Evolutionary conservation across 257 asterid species (phyloP), one percentile per base, ranked within the genome.

Genomic region (Paraleonurus japonicus): DNA sequence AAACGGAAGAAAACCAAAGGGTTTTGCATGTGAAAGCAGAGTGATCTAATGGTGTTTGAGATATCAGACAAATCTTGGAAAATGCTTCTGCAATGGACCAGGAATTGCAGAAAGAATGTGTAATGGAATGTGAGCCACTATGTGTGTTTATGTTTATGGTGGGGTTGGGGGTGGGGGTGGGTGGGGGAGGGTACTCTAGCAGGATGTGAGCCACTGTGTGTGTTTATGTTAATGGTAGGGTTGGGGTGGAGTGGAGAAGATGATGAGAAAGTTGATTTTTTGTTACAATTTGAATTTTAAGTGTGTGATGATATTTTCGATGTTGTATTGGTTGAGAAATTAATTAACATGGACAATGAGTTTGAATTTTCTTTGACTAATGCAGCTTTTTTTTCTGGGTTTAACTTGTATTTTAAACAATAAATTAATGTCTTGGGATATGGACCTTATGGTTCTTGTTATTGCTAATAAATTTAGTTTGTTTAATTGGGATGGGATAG

Each of bases 361-460:
- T 86, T 88, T 81, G 87, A 81, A 80, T 79, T 82, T 58, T 66
- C 15, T 63, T 78, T 63, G 80, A 64, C 83, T 43, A 62, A 61
- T 35, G 75, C 71, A 15, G 75, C 27, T 61, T 78, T 67, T 78
- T 67, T 15, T 30, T 66, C 7, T 41, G 15, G 11, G 16, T 15
- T 53, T 54, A 3, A 24, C 8, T 22, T 55, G 62, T 10, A 20
- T 23, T 19, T 54, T 48, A 3, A 16, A n/a, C 5, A 19, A 51
- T 51, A 6, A 1, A 16, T n/a, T 16, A 47, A 15, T 15, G 23
- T 16, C 23, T 48, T n/a, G 50, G 70, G 81, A 58, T 78, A 75
- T 78, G 85, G 28, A 57, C 6, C 43, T 1, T 8, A 12, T 39
- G 54, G 50, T 60, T 68, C 73, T 47, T 27, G 2, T 79, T 35